A percentile compares a stretch with the other conserved stretches of the same genome.
phyloP scores from a whole-genome alignment of 2,329 filamentous ascomycete species.

The Geoglossum cookeanum region DNA sequence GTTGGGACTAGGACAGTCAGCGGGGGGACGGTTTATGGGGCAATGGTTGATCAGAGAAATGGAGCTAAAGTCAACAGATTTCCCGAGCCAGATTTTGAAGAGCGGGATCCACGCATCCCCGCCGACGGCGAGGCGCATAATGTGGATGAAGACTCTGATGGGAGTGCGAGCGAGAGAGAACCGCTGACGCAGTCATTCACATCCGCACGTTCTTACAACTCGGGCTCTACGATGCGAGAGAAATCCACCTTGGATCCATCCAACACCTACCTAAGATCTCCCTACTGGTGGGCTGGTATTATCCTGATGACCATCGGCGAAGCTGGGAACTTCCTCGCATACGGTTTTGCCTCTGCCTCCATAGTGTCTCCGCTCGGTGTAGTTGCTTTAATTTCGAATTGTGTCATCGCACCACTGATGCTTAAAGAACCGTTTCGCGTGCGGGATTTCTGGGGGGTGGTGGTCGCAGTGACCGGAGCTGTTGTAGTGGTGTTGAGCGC shows the following conservation, averaged over 20 bases:
- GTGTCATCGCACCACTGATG: slow-evolving; percentile 84
- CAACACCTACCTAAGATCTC: slow-evolving; percentile 68
- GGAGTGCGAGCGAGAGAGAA: slow-evolving; percentile 26
- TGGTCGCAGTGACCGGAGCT: slow-evolving; percentile 71
- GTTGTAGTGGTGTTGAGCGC: slow-evolving; percentile 88
- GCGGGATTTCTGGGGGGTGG: slow-evolving; percentile 71
- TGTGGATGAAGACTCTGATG: slow-evolving; percentile 17
- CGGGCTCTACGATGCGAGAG: slow-evolving; percentile 6
- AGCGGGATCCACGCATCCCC: background rate
- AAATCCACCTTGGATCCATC: slow-evolving; percentile 14
- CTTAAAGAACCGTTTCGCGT: slow-evolving; percentile 77
- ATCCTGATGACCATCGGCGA: slow-evolving; percentile 85
- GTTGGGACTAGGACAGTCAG: slow-evolving; percentile 32
- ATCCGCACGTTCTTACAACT: slow-evolving; percentile 22
- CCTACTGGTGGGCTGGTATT: slow-evolving; percentile 93
- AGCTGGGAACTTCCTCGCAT: slow-evolving; percentile 89
- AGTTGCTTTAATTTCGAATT: slow-evolving; percentile 93
- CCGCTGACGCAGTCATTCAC: slow-evolving; percentile 33
- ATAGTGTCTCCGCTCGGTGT: slow-evolving; percentile 94
- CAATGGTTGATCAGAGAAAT: background rate
- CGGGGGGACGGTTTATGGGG: slow-evolving; percentile 12
- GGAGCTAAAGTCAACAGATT: background rate
- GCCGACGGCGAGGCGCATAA: slow-evolving; percentile 8
- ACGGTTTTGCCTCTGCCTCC: slow-evolving; percentile 91
- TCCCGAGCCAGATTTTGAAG: background rate